Evolutionary conservation across 495 filamentous ascomycete genomes (phyloP), one percentile per base, ranked within the genome.

Genomic region (Elasticomyces elasticus): DNA sequence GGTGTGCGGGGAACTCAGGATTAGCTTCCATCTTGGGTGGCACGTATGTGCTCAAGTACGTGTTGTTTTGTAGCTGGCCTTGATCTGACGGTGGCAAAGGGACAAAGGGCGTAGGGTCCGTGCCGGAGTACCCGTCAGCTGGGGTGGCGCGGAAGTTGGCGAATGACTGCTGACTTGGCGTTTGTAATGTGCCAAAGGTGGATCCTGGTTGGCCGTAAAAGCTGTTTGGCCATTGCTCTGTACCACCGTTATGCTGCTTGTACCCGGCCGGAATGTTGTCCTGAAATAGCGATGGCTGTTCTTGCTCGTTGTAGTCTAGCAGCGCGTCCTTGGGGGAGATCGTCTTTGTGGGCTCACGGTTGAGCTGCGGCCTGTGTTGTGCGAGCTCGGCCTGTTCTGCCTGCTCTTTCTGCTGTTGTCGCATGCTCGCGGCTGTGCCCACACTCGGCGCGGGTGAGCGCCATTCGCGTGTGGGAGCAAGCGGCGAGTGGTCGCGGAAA

Each of bases 281-380:
- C 27, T 85, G 80, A 68, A 89, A 90, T 27, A 94, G 69, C 31
- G 86, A 80, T 59, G 84, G 76, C 52, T 78, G 77, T 13, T 85
- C 80, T 7, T 76, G 68, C 40, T 89, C 85, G 52, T 83, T 76
- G 66, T 88, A 95, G 24, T 95, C 91, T 54, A 94, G 72, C 55
- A 91, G 66, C 4, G 89, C 88, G 63, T 97, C 92, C 73, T 96
- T 94, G 27, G 92, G 92, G 13, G 92, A 98, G 49, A 98, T 96
- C 5, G 94, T 96, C 65, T 87, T 87, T 0, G 87, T 82, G 12
- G 81, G 81, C 55, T 72, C 61, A 20, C 74, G 64, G 48, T 79
- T 78, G 49, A 76, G 73, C 51, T 71, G 72, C 25, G 62, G 52
- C 27, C 25, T 31, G 45, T 63, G 51, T 28, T 57, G 56, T 51